Conservation (phyloP, 2,329 filamentous ascomycete species). For the Botrytis aclada region DNA sequence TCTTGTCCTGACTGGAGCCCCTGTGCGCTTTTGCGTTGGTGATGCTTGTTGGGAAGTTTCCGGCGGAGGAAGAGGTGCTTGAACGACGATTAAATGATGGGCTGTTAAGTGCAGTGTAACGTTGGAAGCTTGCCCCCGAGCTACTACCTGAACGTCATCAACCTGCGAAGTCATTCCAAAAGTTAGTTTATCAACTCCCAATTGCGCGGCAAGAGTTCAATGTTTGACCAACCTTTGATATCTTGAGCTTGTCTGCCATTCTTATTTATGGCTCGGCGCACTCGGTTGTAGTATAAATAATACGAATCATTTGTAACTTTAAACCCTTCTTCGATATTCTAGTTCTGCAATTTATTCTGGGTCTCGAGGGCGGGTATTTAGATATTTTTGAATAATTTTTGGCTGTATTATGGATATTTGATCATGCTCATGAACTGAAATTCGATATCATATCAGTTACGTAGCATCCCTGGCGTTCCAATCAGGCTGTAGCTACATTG, state of each 20-base stretch:
- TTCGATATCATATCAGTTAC: conserved; percentile 5
- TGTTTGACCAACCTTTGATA: conserved; percentile 42
- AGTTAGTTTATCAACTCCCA: conserved; percentile 2
- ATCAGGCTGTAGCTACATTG: neutral
- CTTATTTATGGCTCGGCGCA: conserved; percentile 23
- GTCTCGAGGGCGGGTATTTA: neutral
- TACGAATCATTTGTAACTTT: conserved; percentile 14
- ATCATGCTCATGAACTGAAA: neutral
- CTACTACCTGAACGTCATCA: conserved; percentile 59
- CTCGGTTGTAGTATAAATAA: conserved; percentile 4
- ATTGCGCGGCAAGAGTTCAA: neutral
- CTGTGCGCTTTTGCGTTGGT: conserved; percentile 25
- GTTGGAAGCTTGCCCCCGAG: conserved; percentile 53
- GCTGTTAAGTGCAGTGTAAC: conserved; percentile 60
- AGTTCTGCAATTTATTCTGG: neutral
- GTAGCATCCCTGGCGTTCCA: neutral
- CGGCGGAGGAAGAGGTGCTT: conserved; percentile 33
- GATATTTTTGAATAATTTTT: neutral
- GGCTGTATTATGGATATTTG: neutral
- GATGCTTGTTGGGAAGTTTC: conserved; percentile 17
- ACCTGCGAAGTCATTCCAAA: conserved; percentile 42
- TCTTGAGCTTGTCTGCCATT: conserved; percentile 45
- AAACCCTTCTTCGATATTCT: neutral
- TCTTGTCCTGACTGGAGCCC: conserved; percentile 44
- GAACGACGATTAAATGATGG: conserved; percentile 53